Percentiles rank a stretch among this genome's conserved stretches.
phyloP scores from a whole-genome alignment of 306 rosid genomes.

The Oxytropis ochrocephala region DNA sequence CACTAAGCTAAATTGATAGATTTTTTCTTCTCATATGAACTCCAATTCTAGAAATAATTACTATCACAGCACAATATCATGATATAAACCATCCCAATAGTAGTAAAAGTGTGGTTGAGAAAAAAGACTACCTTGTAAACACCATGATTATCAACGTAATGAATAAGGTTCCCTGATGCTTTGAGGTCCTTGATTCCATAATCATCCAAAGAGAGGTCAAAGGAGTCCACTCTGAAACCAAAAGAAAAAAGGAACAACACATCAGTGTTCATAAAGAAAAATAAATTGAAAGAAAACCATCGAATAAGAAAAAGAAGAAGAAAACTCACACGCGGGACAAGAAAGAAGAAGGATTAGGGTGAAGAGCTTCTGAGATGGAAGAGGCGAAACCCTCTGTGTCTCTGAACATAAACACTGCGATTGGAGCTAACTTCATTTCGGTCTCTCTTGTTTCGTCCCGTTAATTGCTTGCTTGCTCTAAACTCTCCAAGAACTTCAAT shows the following conservation, averaged over 20 bases:
- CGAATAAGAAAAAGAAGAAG: background rate
- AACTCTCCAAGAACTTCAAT: background rate
- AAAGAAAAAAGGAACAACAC: background rate
- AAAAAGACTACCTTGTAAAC: conserved; percentile 35
- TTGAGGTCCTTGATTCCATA: conserved; percentile 57
- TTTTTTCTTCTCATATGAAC: background rate
- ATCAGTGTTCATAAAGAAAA: background rate
- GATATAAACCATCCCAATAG: background rate
- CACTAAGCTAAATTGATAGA: background rate
- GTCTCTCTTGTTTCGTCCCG: background rate
- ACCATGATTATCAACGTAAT: conserved; percentile 50
- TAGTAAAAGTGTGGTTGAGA: background rate
- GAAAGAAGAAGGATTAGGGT: conserved; percentile 35
- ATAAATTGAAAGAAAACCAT: background rate
- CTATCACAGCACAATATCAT: background rate
- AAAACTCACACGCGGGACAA: conserved; percentile 33
- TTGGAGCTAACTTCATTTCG: conserved; percentile 54
- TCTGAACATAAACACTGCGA: conserved; percentile 43
- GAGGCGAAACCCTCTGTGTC: conserved; percentile 65
- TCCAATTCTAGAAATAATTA: background rate
- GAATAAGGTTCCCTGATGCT: conserved; percentile 55
- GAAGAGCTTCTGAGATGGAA: conserved; percentile 45
- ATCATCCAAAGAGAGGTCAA: conserved; percentile 55
- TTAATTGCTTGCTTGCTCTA: background rate
- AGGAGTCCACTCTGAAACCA: conserved; percentile 46